phyloP scores from a whole-genome alignment of 164 flowering plant species.

The Nymphaea colorata region DNA sequence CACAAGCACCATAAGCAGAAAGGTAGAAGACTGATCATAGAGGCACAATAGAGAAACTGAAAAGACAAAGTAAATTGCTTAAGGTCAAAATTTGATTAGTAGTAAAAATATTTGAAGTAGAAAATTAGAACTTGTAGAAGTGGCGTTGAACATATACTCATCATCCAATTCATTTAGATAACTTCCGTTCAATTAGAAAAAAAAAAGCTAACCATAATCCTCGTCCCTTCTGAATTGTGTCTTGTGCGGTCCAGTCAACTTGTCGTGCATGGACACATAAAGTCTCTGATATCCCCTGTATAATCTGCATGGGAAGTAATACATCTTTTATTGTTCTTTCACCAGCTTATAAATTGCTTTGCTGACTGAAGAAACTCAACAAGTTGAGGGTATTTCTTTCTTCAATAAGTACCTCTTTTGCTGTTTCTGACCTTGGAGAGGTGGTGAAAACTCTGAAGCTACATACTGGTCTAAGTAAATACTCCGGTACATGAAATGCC shows the following conservation, averaged over 20 bases:
- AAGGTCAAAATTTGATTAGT: too few relatives aligned
- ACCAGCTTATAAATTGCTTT: neutral
- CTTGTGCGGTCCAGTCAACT: slow-evolving; percentile 69
- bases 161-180: too few relatives aligned
- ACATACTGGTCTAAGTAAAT: slow-evolving; percentile 87
- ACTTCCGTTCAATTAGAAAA: neutral
- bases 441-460: slow-evolving; percentile 90
- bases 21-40: too few relatives aligned
- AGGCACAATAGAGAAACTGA: too few relatives aligned
- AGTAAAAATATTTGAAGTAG: too few relatives aligned
- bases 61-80: too few relatives aligned
- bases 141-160: too few relatives aligned
- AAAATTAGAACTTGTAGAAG: too few relatives aligned
- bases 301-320: slow-evolving; percentile 40
- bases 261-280: slow-evolving; percentile 85
- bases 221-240: slow-evolving; percentile 97
- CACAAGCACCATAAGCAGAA: too few relatives aligned
- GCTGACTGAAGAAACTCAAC: neutral
- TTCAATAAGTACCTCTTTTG: slow-evolving; percentile 54
- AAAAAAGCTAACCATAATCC: slow-evolving; percentile 54
- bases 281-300: slow-evolving; percentile 91
- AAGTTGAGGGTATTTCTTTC: neutral
- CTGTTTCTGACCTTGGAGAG: slow-evolving; percentile 48
- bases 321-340: neutral
- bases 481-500: slow-evolving; percentile 97